phyloP scores from a whole-genome alignment of 2,329 filamentous ascomycete species.

The Sclerotinia borealis region DNA sequence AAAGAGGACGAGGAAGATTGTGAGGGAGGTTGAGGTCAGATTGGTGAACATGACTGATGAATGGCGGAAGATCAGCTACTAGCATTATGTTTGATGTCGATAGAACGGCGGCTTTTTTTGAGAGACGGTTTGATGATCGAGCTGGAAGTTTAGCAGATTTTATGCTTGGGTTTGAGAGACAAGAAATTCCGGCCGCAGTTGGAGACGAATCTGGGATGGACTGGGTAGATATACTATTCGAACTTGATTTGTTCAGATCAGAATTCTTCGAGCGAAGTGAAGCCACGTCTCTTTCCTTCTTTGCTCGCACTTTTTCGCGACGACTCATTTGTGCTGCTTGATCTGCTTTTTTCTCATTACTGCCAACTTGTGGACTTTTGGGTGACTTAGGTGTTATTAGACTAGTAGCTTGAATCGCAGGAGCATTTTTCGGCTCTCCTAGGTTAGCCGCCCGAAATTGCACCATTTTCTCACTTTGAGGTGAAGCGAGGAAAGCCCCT shows the following conservation, averaged over 20 bases:
- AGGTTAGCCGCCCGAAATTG: too few relatives aligned
- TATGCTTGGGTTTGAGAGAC: background rate
- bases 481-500: background rate
- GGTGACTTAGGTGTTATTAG: background rate
- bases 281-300: conserved; percentile 26
- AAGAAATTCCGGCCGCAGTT: too few relatives aligned
- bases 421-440: background rate
- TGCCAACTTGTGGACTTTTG: background rate
- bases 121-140: background rate
- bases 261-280: background rate
- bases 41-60: background rate
- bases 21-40: background rate
- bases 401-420: background rate
- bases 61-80: background rate
- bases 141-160: background rate
- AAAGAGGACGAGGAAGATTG: background rate
- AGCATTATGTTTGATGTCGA: background rate
- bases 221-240: background rate
- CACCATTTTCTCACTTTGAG: background rate
- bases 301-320: conserved; percentile 23
- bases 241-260: background rate
- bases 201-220: background rate
- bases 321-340: conserved; percentile 11
- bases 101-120: background rate
- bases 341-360: background rate